phyloP scores from a whole-genome alignment of 495 filamentous ascomycete genomes.

The Penicillium cosmopolitanum region DNA sequence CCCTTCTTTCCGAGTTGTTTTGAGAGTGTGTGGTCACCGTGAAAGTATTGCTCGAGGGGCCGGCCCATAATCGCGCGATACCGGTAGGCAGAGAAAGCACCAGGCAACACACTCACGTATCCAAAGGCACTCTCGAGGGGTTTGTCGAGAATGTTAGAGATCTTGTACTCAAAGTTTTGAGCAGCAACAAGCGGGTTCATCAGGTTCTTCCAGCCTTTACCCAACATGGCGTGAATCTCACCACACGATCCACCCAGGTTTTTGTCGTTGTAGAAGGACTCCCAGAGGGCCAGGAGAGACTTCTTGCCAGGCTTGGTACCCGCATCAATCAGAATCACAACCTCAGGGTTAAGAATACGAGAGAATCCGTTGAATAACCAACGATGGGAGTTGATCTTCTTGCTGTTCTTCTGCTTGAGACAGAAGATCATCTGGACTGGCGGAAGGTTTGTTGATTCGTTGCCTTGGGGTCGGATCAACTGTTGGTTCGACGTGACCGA shows the following conservation, averaged over 20 bases:
- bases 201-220: constrained; percentile 85
- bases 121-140: constrained; percentile 96
- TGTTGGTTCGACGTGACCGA: constrained; percentile 95
- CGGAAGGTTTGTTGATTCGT: constrained; percentile 79
- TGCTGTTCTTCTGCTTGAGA: constrained; percentile 97
- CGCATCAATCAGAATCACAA: constrained; percentile 94
- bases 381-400: constrained; percentile 99
- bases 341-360: constrained; percentile 92
- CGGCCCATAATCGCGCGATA: constrained; percentile 98
- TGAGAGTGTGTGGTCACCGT: constrained; percentile 96
- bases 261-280: constrained; percentile 98
- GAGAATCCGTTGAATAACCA: constrained; percentile 99
- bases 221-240: constrained; percentile 98
- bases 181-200: constrained; percentile 92
- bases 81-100: constrained; percentile 97
- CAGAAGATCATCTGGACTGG: constrained; percentile 99
- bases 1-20: constrained; percentile 95
- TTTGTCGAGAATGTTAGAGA: constrained; percentile 97
- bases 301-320: constrained; percentile 93
- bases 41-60: constrained; percentile 97
- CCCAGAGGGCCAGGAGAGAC: constrained; percentile 91
- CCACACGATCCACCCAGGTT: constrained; percentile 96
- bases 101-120: constrained; percentile 94
- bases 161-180: constrained; percentile 99
- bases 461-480: constrained; percentile 86